phyloP scores from a whole-genome alignment of 768 basidiomycete species.

The Nidularia pulvinata region DNA sequence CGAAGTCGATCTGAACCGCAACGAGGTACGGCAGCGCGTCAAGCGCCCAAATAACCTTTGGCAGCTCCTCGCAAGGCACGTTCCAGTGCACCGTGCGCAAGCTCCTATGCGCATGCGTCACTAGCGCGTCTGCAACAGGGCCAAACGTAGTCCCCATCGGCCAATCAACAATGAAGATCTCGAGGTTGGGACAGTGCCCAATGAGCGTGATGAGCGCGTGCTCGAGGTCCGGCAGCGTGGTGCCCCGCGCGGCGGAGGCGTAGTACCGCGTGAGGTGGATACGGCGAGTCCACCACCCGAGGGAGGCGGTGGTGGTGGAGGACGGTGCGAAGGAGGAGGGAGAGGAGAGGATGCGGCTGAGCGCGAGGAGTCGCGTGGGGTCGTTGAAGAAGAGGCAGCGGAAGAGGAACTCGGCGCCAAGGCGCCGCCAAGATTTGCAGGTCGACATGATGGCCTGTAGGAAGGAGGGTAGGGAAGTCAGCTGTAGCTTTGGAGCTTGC shows the following conservation, averaged over 20 bases:
- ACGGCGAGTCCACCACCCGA: slow-evolving; percentile 75
- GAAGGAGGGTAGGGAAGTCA: too few species aligned
- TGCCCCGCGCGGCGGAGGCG: slow-evolving; percentile 25
- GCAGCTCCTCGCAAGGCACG: slow-evolving; percentile 50
- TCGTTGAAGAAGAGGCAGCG: slow-evolving; percentile 69
- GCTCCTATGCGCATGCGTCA: slow-evolving; percentile 42
- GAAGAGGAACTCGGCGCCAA: slow-evolving; percentile 69
- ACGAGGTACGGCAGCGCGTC: slow-evolving; percentile 58
- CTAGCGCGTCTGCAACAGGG: slow-evolving; percentile 63
- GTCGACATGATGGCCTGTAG: slow-evolving; percentile 50
- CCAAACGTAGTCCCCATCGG: slow-evolving; percentile 61
- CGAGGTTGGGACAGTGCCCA: slow-evolving; percentile 68
- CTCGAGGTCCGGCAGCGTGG: slow-evolving; percentile 48
- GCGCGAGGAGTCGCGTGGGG: slow-evolving; percentile 49
- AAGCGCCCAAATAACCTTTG: slow-evolving; percentile 75
- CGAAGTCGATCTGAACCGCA: slow-evolving; percentile 57
- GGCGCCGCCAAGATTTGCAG: slow-evolving; percentile 59
- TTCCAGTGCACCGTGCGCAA: slow-evolving; percentile 65
- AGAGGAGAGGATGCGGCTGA: slow-evolving; percentile 52
- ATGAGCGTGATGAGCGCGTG: slow-evolving; percentile 58
- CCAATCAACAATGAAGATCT: slow-evolving; percentile 71
- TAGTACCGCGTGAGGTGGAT: slow-evolving; percentile 65
- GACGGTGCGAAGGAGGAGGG: slow-evolving; percentile 20
- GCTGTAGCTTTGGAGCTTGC: not conserved
- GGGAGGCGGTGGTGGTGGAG: slow-evolving; percentile 37